phyloP scores from a whole-genome alignment of 441 rosid species.

The Mallotus repandus region DNA sequence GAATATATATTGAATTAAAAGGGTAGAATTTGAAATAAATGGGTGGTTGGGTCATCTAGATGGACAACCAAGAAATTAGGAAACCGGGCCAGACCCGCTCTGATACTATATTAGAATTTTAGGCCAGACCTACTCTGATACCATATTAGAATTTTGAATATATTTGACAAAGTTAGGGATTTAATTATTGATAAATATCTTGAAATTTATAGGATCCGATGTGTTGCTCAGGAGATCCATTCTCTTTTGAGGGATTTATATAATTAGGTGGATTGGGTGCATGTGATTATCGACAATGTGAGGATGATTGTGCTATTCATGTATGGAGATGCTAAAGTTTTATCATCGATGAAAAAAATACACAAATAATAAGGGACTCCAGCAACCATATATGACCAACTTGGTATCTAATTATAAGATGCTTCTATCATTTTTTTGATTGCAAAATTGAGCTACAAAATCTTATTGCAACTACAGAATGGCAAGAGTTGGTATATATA shows the following conservation, averaged over 20 bases:
- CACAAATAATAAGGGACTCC: not conserved
- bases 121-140: no score
- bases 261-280: not conserved
- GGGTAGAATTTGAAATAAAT: no score
- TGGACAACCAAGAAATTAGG: no score
- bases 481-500: not conserved
- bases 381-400: not conserved
- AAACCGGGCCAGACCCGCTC: no score
- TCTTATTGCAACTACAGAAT: not conserved
- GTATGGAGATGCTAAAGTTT: not conserved
- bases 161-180: no score
- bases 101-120: no score
- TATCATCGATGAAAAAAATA: not conserved
- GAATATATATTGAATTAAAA: no score
- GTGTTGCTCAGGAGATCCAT: no score
- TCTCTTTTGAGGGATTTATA: not conserved
- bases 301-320: not conserved
- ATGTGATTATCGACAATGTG: not conserved
- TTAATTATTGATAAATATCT: no score
- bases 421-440: not conserved
- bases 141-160: no score
- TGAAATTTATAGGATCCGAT: no score
- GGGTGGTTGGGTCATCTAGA: no score
- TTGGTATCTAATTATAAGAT: not conserved
- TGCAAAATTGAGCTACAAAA: not conserved